These are phyloP conservation scores for Pythium sp. DNA, from an alignment of 352 stramenopile species.

Conservation along the genomic window DNA sequence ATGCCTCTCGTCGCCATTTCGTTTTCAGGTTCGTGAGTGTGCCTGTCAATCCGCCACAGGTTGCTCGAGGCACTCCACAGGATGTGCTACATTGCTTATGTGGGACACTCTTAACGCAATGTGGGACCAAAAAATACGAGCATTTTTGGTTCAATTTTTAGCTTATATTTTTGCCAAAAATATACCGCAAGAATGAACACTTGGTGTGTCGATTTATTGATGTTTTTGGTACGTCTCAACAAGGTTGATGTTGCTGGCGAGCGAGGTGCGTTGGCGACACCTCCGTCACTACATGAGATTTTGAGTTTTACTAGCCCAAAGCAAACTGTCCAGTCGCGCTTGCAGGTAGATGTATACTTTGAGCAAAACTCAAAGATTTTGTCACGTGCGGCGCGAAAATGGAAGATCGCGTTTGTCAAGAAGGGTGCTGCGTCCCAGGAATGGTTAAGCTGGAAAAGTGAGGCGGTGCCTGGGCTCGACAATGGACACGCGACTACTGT, in stretches of 20 bases:
- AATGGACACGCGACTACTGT: neutral
- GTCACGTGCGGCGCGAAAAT: neutral
- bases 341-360: neutral
- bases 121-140: neutral
- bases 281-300: neutral
- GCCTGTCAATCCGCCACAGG: neutral
- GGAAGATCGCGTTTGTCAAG: neutral
- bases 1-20: constrained; percentile 2
- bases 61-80: neutral
- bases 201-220: neutral
- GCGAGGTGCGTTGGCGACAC: too few species aligned
- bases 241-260: neutral
- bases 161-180: too few species aligned
- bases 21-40: neutral
- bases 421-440: neutral
- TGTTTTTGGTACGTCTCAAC: neutral
- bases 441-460: neutral
- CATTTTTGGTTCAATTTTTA: neutral
- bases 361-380: neutral
- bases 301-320: neutral
- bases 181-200: too few species aligned
- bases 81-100: neutral
- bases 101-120: neutral
- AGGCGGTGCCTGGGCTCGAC: neutral
- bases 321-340: neutral